Base-by-base conservation (phyloP, 805 yeast species). In the Komagataella mondaviorum region DNA sequence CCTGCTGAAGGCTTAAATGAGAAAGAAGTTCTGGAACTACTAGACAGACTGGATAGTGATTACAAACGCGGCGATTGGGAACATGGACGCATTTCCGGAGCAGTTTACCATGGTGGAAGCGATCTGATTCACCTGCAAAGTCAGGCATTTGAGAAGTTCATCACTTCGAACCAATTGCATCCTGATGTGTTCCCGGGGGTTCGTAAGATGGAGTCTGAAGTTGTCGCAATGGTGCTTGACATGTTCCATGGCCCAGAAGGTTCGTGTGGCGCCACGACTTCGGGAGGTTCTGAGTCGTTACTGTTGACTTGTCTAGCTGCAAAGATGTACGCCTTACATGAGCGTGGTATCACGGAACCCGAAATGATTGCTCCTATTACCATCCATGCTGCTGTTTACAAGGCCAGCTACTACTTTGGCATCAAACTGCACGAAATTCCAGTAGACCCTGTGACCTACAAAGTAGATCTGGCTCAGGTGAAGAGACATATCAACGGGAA, bases 111-210 rank as follows among this genome's bases (percentile, higher is more conserved):
- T 60, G 97, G 98, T 30, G 97, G 97, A 12, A 70, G 74, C n/a
- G 87, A 85, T 36, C 67, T 91, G 51, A 72, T 85, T 44, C 69
- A 75, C 44, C 70, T 93, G 44, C 98, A 93, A 66, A 69, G 93
- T 6, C 66, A 75, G 51, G 93, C 96, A 0, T 90, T 80, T 64
- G 76, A 80, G 51, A 76, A 76, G 60, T 90, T 78, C 64, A 79
- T 93, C 5, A 89, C 90, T 22, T 88, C 97, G 2, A 91, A 93
- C 67, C 99, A 93, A 67, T 71, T 91, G 50, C 99, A 91, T 64
- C 99, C 99, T 0, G 98, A 91, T 66, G 93, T 89, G 3, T 91
- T 91, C 62, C 99, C 98, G 0, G 98, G 95, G 5, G 86, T 91
- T 6, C 79, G 99, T 46, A 89, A 91, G 65, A 90, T 91, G 96